These are phyloP conservation scores for Silene noctiflora DNA, from an alignment of 179 eudicot species.

Conservation along the genomic window DNA sequence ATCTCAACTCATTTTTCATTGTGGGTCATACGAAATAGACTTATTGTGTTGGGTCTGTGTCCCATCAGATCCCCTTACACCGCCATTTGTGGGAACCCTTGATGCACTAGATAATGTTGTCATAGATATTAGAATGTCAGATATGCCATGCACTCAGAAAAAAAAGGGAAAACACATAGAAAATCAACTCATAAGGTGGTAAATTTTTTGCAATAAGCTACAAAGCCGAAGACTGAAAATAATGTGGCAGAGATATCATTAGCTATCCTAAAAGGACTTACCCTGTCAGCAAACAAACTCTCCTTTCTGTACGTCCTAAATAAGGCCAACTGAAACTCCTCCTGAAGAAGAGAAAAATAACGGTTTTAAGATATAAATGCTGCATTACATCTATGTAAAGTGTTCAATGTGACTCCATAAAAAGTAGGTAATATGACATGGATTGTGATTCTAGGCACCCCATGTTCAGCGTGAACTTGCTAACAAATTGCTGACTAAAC, in stretches of 20 bases:
- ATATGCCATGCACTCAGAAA: not conserved
- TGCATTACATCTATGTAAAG: not conserved
- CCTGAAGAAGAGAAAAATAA: constrained; percentile 45
- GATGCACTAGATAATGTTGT: not conserved
- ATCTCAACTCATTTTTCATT: no score
- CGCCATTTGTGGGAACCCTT: no score
- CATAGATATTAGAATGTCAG: not conserved
- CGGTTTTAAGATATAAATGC: constrained; percentile 1
- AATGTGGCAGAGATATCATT: not conserved
- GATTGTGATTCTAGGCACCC: not conserved
- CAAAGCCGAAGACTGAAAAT: not conserved
- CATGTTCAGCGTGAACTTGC: not conserved
- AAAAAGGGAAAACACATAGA: not conserved
- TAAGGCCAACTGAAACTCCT: constrained; percentile 88
- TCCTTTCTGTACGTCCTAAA: constrained; percentile 97
- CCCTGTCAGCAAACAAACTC: constrained; percentile 98
- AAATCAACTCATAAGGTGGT: not conserved
- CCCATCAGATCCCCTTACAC: no score
- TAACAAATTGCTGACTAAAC: not conserved
- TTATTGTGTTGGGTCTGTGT: no score
- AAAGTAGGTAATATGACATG: not conserved
- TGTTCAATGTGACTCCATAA: not conserved
- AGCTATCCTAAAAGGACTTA: constrained; percentile 29
- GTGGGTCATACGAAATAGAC: no score
- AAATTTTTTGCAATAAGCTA: not conserved